These are phyloP conservation scores for Lasiodiplodia sp. DNA, from an alignment of 2,329 filamentous ascomycete genomes.

Conservation along the genomic window DNA sequence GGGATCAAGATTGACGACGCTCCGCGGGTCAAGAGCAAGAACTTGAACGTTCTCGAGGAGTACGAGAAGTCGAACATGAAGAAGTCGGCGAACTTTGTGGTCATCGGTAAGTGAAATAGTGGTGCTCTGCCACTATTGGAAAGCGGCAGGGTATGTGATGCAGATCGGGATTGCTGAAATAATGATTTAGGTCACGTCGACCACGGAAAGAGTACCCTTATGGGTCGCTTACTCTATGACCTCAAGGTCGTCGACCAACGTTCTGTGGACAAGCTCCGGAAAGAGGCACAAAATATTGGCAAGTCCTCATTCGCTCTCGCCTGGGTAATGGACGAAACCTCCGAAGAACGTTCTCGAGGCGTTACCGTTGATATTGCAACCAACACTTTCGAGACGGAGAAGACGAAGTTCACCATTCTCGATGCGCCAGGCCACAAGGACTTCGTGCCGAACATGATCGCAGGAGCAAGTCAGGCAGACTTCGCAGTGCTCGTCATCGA, in stretches of 20 bases:
- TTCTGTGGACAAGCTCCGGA: slow-evolving; percentile 85
- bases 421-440: slow-evolving; percentile 95
- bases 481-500: slow-evolving; percentile 96
- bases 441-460: slow-evolving; percentile 99
- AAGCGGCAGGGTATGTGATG: neutral
- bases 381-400: slow-evolving; percentile 90
- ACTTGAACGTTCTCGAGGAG: slow-evolving; percentile 83
- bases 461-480: slow-evolving; percentile 92
- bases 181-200: slow-evolving; percentile 80
- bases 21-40: slow-evolving; percentile 71
- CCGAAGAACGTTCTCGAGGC: slow-evolving; percentile 86
- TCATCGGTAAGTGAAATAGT: slow-evolving; percentile 71
- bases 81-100: slow-evolving; percentile 86
- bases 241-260: slow-evolving; percentile 86
- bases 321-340: slow-evolving; percentile 93
- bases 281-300: slow-evolving; percentile 88
- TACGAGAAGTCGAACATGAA: slow-evolving; percentile 79
- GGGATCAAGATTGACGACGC: slow-evolving; percentile 58
- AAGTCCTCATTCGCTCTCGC: slow-evolving; percentile 96
- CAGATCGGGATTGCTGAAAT: slow-evolving; percentile 61
- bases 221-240: slow-evolving; percentile 92
- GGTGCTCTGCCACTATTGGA: neutral
- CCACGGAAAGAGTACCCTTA: slow-evolving; percentile 95
- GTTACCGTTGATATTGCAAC: slow-evolving; percentile 98
- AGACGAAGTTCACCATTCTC: slow-evolving; percentile 87